These are phyloP conservation scores for Candolleomyces eurysporus DNA, from an alignment of 768 basidiomycete genomes.

Conservation along the genomic window DNA sequence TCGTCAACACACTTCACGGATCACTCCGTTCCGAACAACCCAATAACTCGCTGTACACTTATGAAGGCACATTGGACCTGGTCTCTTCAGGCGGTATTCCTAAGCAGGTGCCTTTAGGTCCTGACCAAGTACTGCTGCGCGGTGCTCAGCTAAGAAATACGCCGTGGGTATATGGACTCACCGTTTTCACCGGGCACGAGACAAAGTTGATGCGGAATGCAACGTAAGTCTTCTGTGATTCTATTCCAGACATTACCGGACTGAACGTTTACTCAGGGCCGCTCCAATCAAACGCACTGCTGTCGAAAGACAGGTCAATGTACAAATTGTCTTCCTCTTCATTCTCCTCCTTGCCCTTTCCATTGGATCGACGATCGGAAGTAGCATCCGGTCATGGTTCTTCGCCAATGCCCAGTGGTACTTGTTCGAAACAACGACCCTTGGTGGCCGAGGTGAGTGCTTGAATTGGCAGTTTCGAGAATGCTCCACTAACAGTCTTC, in stretches of 20 bases:
- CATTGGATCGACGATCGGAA: slow-evolving; percentile 88
- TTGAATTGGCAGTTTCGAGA: slow-evolving; percentile 1
- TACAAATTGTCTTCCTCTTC: slow-evolving; percentile 95
- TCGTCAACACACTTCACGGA: slow-evolving; percentile 73
- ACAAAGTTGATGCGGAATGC: slow-evolving; percentile 98
- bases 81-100: slow-evolving; percentile 55
- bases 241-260: background rate
- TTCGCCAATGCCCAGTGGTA: slow-evolving; percentile 91
- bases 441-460: slow-evolving; percentile 61
- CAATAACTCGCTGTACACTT: slow-evolving; percentile 96
- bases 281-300: slow-evolving; percentile 97
- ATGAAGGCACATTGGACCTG: slow-evolving; percentile 78
- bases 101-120: slow-evolving; percentile 86
- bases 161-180: slow-evolving; percentile 92
- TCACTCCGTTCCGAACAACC: slow-evolving; percentile 93
- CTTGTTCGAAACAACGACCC: slow-evolving; percentile 59
- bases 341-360: slow-evolving; percentile 83
- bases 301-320: slow-evolving; percentile 93
- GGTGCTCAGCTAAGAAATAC: slow-evolving; percentile 97
- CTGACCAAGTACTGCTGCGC: slow-evolving; percentile 90
- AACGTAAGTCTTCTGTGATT: slow-evolving; percentile 59
- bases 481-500: background rate
- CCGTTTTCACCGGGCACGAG: slow-evolving; percentile 95
- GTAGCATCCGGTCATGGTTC: slow-evolving; percentile 89
- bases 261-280: slow-evolving; percentile 48